Evolutionary conservation across 2,329 filamentous ascomycete genomes (phyloP).

Genomic region (Paecilomyces sp.): DNA sequence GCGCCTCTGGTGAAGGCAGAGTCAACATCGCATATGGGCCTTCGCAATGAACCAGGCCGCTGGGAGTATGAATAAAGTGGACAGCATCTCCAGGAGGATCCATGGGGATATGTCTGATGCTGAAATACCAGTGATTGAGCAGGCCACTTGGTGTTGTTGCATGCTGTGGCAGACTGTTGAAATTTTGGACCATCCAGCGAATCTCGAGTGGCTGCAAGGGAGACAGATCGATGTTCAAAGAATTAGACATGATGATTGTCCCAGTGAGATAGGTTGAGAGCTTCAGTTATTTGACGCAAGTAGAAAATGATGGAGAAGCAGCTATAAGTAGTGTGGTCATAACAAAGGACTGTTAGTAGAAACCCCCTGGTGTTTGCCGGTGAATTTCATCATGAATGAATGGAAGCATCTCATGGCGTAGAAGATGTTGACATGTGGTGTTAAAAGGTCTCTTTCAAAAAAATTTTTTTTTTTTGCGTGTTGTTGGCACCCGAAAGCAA

Average conservation of each 20-base stretch:
- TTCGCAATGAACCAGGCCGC: slow-evolving; percentile 4
- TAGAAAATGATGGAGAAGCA: neutral
- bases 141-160: slow-evolving; percentile 3
- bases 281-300: neutral
- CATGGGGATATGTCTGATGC: slow-evolving; percentile 8
- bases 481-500: neutral
- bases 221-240: neutral
- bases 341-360: neutral
- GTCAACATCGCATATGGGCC: slow-evolving; percentile 1
- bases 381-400: neutral
- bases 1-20: neutral
- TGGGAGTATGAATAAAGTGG: slow-evolving; percentile 6
- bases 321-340: neutral
- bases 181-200: slow-evolving; percentile 1
- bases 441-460: neutral
- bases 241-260: neutral
- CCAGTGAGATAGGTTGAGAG: neutral
- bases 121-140: slow-evolving; percentile 11
- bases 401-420: neutral
- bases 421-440: neutral
- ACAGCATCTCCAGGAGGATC: slow-evolving; percentile 7
- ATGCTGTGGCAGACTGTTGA: slow-evolving; percentile 8
- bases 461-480: neutral
- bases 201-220: neutral
- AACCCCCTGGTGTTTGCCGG: neutral